Percentiles rank a stretch among this genome's conserved stretches.
phyloP scores from a whole-genome alignment of 1,284 basidiomycete genomes.

The Ustilago trichophora region DNA sequence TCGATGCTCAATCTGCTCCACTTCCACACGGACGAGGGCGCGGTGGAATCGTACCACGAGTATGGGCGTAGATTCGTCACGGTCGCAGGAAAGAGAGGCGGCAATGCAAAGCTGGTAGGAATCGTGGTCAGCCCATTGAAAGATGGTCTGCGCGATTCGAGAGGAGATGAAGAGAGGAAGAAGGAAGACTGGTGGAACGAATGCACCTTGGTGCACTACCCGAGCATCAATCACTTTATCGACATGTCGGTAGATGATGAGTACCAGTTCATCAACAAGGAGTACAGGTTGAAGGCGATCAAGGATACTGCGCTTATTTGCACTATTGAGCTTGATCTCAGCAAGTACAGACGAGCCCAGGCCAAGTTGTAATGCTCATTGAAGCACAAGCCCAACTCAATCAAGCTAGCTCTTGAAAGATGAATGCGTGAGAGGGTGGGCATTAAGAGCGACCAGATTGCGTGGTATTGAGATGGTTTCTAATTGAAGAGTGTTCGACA shows the following conservation, averaged over 20 bases:
- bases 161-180: conserved; percentile 3
- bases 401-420: too few species aligned
- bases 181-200: conserved; percentile 50
- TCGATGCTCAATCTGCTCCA: conserved; percentile 52
- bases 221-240: conserved; percentile 47
- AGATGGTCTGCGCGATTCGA: conserved; percentile 8
- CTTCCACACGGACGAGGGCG: conserved; percentile 19
- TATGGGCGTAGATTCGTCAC: conserved; percentile 41
- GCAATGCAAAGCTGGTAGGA: conserved; percentile 48
- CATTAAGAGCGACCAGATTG: too few species aligned
- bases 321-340: conserved; percentile 33
- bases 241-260: conserved; percentile 49
- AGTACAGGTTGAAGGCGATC: conserved; percentile 36
- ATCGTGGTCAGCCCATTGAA: conserved; percentile 34
- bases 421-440: too few species aligned
- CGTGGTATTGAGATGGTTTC: not conserved
- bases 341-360: conserved; percentile 1
- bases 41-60: conserved; percentile 39
- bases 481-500: not conserved
- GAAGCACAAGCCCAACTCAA: too few species aligned
- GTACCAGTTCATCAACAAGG: conserved; percentile 47
- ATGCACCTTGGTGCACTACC: conserved; percentile 44
- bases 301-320: conserved; percentile 48
- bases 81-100: conserved; percentile 39
- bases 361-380: conserved; percentile 38